Conservation (phyloP, 2,329 filamentous ascomycete genomes). For the Neocatenulostroma microsporum region DNA sequence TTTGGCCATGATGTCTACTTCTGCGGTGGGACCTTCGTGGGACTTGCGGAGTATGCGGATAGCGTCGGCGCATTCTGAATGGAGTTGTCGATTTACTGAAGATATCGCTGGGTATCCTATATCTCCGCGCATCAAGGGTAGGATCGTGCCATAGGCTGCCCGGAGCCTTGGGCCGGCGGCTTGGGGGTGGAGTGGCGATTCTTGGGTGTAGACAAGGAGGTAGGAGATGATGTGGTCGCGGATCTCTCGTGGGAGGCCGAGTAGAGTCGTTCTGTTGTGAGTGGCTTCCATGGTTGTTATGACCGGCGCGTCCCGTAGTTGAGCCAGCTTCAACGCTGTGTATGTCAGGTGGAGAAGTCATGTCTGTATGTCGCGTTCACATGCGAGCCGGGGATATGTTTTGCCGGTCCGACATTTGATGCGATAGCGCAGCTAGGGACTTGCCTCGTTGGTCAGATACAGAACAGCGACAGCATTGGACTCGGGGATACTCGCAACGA, state of each 20-base stretch:
- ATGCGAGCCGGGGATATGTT: too few relatives aligned
- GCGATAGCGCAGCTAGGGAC: too few relatives aligned
- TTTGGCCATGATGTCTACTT: slow-evolving; percentile 18
- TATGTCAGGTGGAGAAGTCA: too few relatives aligned
- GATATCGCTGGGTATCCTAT: slow-evolving; percentile 8
- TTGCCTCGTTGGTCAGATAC: too few relatives aligned
- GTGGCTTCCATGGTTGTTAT: neutral
- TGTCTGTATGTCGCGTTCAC: too few relatives aligned
- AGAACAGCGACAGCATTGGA: too few relatives aligned
- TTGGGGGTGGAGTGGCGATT: slow-evolving; percentile 6
- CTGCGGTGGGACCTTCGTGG: slow-evolving; percentile 7
- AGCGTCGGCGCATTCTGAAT: slow-evolving; percentile 13
- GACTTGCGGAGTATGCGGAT: slow-evolving; percentile 9
- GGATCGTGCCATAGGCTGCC: neutral
- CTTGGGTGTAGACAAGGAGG: slow-evolving; percentile 6
- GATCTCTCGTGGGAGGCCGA: slow-evolving; percentile 18
- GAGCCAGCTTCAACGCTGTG: too few relatives aligned
- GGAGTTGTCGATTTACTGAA: slow-evolving; percentile 14
- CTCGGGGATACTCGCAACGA: too few relatives aligned
- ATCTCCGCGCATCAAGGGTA: slow-evolving; percentile 12
- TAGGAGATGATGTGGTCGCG: slow-evolving; percentile 17
- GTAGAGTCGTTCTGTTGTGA: slow-evolving; percentile 4
- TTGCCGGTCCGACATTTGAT: too few relatives aligned
- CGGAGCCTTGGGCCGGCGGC: slow-evolving; percentile 7
- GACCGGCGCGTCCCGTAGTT: too few relatives aligned